A percentile compares a stretch with the other conserved stretches of the same genome.
Evolutionary conservation across 805 yeast species (phyloP).

Genomic region (Suhomyces sp.): DNA sequence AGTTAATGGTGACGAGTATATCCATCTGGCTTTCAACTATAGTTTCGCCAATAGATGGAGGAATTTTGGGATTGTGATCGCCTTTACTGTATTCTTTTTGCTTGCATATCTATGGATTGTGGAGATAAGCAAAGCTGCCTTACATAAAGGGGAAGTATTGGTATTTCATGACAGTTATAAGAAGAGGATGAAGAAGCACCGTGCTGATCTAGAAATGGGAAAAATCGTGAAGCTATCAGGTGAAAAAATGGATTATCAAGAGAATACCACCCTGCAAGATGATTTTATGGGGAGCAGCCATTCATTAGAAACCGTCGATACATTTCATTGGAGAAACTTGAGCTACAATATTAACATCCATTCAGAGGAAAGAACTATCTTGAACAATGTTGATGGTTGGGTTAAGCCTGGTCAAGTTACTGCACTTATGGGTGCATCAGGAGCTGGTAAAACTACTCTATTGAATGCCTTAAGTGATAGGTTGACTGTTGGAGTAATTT

Average conservation of each 20-base stretch:
- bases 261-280: conserved; percentile 29
- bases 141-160: conserved; percentile 35
- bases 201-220: conserved; percentile 11
- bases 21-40: conserved; percentile 46
- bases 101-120: conserved; percentile 50
- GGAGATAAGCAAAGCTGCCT: conserved; percentile 41
- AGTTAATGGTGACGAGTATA: conserved; percentile 26
- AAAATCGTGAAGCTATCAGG: too few species aligned
- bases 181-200: conserved; percentile 35
- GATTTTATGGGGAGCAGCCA: too few species aligned
- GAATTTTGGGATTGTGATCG: conserved; percentile 55
- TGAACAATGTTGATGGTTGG: conserved; percentile 30
- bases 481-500: conserved; percentile 53
- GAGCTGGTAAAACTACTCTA: conserved; percentile 61
- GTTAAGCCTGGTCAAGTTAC: conserved; percentile 54
- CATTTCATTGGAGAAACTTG: conserved; percentile 23
- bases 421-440: conserved; percentile 65
- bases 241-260: conserved; percentile 13
- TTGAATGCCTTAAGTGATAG: conserved; percentile 55
- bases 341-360: conserved; percentile 21
- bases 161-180: conserved; percentile 55
- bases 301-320: conserved; percentile 14
- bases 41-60: conserved; percentile 59
- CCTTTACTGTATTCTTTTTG: conserved; percentile 45
- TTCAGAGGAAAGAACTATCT: conserved; percentile 25